These are phyloP conservation scores for apple (Malus domestica) DNA, from an alignment of 306 rosid species.

Conservation along the genomic window ASM211411v1 NC_041791.1:23001501-23002000, in stretches of 20 bases:
- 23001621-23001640: constrained; percentile 82
- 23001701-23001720: neutral
- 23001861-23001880: neutral
- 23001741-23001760: neutral
- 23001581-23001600: constrained; percentile 96
- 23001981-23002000: too few relatives aligned
- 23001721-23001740: neutral
- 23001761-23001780: neutral
- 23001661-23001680: constrained; percentile 40
- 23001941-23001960: too few relatives aligned
- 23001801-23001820: constrained; percentile 72
- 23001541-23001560: constrained; percentile 73
- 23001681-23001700: neutral
- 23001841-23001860: constrained; percentile 57
- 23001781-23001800: constrained; percentile 34
- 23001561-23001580: constrained; percentile 82
- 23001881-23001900: neutral
- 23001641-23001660: constrained; percentile 83
- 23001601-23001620: constrained; percentile 92
- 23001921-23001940: too few relatives aligned
- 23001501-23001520: neutral
- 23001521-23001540: neutral
- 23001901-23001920: neutral
- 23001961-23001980: too few relatives aligned
- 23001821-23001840: constrained; percentile 49